These are phyloP conservation scores for Mycena leptocephala DNA, from an alignment of 768 basidiomycete species.

Conservation along the genomic window DNA sequence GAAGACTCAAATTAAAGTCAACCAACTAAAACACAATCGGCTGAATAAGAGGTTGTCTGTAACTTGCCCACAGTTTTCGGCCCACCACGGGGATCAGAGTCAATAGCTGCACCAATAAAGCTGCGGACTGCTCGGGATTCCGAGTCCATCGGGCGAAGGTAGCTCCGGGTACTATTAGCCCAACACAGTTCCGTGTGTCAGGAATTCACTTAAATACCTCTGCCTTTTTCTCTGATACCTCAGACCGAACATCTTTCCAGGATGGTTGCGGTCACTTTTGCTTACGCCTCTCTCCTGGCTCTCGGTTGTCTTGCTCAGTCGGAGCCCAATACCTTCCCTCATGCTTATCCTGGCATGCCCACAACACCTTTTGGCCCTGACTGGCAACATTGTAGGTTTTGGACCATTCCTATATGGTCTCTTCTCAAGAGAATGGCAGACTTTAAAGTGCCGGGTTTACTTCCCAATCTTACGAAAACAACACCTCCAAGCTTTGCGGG, in stretches of 20 bases:
- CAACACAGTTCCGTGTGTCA: not conserved
- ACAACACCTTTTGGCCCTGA: slow-evolving; percentile 63
- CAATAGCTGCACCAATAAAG: too few relatives aligned
- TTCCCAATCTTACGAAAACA: slow-evolving; percentile 74
- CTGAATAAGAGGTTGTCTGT: too few relatives aligned
- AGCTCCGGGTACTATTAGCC: not conserved
- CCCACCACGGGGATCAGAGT: too few relatives aligned
- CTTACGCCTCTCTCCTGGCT: not conserved
- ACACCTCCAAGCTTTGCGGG: slow-evolving; percentile 71
- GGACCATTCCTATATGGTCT: not conserved
- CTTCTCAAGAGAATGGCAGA: slow-evolving; percentile 54
- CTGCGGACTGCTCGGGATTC: too few relatives aligned
- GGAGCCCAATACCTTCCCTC: slow-evolving; percentile 57
- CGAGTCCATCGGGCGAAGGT: too few relatives aligned
- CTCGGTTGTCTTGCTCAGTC: not conserved
- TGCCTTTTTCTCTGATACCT: not conserved
- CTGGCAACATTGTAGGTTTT: slow-evolving; percentile 74
- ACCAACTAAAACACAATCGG: too few relatives aligned
- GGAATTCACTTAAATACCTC: not conserved
- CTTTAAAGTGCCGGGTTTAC: slow-evolving; percentile 68
- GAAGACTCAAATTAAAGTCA: too few relatives aligned
- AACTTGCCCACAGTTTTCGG: too few relatives aligned
- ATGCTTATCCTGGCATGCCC: slow-evolving; percentile 65
- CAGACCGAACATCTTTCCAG: not conserved
- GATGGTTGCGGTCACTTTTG: not conserved